A percentile compares a stretch with the other conserved stretches of the same genome.
phyloP scores from a whole-genome alignment of 2,329 filamentous ascomycete species.

The Trichoderma sp. region DNA sequence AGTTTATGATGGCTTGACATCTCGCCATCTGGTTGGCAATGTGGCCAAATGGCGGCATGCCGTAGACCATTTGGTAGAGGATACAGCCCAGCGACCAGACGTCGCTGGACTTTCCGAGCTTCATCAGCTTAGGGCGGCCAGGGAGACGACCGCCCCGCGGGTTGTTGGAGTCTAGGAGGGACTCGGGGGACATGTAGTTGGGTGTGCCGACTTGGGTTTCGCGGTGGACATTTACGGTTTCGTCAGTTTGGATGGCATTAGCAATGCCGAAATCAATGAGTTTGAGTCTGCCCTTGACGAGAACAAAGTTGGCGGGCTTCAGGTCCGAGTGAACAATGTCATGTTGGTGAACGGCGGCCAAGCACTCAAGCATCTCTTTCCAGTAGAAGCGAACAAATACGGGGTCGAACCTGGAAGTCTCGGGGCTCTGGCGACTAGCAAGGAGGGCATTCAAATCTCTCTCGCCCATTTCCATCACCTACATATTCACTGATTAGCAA shows the following conservation, averaged over 20 bases:
- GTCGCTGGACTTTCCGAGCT: constrained; percentile 91
- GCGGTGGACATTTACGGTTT: constrained; percentile 96
- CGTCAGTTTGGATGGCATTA: constrained; percentile 90
- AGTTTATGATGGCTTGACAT: constrained; percentile 84
- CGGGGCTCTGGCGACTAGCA: constrained; percentile 66
- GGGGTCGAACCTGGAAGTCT: constrained; percentile 76
- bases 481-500: not conserved
- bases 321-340: constrained; percentile 97
- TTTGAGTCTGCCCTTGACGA: constrained; percentile 86
- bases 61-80: constrained; percentile 96
- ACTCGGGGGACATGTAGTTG: constrained; percentile 98
- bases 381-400: constrained; percentile 96
- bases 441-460: constrained; percentile 87
- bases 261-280: constrained; percentile 98
- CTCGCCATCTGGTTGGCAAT: constrained; percentile 83
- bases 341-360: constrained; percentile 80
- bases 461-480: constrained; percentile 98
- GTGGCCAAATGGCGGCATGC: constrained; percentile 91
- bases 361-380: constrained; percentile 98
- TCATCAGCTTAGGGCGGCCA: constrained; percentile 73
- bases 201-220: constrained; percentile 94
- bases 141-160: constrained; percentile 45
- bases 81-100: constrained; percentile 97
- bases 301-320: constrained; percentile 94
- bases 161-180: constrained; percentile 81